Evolutionary conservation across 179 eudicot species (phyloP).

Genomic region (Camellia oleifera): DNA sequence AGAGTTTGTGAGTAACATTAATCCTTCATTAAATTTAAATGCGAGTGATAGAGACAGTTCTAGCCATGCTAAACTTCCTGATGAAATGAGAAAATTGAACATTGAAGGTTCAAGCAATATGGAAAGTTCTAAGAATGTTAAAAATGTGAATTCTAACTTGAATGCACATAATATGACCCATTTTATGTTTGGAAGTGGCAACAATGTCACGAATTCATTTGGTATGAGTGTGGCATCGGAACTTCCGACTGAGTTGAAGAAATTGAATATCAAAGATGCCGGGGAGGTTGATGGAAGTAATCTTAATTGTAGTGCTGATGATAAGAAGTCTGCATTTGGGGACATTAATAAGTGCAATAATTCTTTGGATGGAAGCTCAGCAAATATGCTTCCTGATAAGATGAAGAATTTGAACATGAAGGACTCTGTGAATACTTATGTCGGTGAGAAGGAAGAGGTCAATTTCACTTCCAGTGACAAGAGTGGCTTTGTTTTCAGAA

Average conservation of each 20-base stretch:
- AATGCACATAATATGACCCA: conserved; percentile 7
- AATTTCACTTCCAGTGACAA: conserved; percentile 18
- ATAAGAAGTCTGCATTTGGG: conserved; percentile 33
- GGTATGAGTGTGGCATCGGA: conserved; percentile 26
- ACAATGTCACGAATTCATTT: not conserved
- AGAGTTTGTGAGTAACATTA: not conserved
- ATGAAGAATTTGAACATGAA: conserved; percentile 44
- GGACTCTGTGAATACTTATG: conserved; percentile 23
- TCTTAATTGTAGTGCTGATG: conserved; percentile 19
- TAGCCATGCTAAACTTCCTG: conserved; percentile 22
- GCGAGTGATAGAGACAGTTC: conserved; percentile 10
- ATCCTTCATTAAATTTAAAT: conserved; percentile 8
- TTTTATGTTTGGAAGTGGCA: conserved; percentile 13
- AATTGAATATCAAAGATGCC: conserved; percentile 47
- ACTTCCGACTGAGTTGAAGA: conserved; percentile 61
- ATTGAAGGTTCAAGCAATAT: conserved; percentile 22
- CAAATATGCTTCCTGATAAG: conserved; percentile 36
- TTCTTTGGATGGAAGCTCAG: conserved; percentile 32
- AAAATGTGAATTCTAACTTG: conserved; percentile 8
- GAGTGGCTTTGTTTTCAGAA: conserved; percentile 29
- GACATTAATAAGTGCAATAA: conserved; percentile 21
- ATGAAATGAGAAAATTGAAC: conserved; percentile 34
- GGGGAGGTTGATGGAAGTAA: conserved; percentile 20
- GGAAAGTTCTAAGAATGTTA: conserved; percentile 22
- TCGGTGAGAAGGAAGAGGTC: conserved; percentile 11